phyloP scores from a whole-genome alignment of 495 filamentous ascomycete species.

The Chaetomidium leptoderma region DNA sequence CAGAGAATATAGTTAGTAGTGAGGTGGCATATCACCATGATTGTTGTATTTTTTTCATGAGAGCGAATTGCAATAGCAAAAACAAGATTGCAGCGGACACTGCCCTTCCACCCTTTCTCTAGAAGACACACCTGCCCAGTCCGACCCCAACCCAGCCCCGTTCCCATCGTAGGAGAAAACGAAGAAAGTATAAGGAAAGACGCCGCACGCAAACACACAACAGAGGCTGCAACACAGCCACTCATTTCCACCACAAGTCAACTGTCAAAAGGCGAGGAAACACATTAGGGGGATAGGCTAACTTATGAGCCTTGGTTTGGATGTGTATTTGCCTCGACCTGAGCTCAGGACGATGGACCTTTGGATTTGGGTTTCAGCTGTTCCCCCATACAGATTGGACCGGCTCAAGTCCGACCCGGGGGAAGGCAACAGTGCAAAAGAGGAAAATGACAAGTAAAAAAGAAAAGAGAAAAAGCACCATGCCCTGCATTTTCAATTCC shows the following conservation, averaged over 20 bases:
- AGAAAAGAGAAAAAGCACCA: slow-evolving; percentile 24
- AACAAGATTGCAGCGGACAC: too few relatives aligned
- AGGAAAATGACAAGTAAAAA: slow-evolving; percentile 22
- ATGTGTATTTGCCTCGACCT: not conserved
- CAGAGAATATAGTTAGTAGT: too few relatives aligned
- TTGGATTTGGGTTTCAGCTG: slow-evolving; percentile 4
- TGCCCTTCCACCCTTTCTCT: not conserved
- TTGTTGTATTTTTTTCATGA: too few relatives aligned
- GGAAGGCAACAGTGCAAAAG: slow-evolving; percentile 10
- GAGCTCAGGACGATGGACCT: not conserved
- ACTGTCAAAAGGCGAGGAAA: not conserved
- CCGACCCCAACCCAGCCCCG: not conserved
- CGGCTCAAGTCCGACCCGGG: slow-evolving; percentile 1
- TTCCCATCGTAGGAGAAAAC: not conserved
- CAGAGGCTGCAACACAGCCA: not conserved
- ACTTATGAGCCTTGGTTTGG: slow-evolving; percentile 1
- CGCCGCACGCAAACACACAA: not conserved
- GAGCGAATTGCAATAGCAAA: too few relatives aligned
- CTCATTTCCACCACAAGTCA: not conserved
- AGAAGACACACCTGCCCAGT: not conserved
- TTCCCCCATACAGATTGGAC: slow-evolving; percentile 3
- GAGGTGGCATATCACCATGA: too few relatives aligned
- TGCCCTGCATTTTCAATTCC: slow-evolving; percentile 39
- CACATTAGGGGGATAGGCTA: not conserved
- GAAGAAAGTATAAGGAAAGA: not conserved